These are phyloP conservation scores for Phylloporus rhodoxanthus DNA, from an alignment of 768 basidiomycete genomes.

Conservation along the genomic window DNA sequence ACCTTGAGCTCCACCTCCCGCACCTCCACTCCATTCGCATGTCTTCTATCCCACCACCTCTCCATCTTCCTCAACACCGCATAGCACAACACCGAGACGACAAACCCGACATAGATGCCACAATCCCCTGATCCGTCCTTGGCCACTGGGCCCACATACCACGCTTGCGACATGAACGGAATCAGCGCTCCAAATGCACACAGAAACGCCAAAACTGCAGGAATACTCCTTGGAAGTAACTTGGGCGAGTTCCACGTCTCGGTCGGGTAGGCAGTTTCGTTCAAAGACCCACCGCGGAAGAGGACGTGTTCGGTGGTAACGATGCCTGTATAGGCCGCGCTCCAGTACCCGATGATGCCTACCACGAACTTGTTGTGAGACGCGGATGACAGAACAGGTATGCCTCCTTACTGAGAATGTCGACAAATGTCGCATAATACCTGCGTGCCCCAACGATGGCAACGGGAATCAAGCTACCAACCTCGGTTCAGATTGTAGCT, in stretches of 20 bases:
- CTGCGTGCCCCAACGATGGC: slow-evolving; percentile 41
- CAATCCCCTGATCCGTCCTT: slow-evolving; percentile 42
- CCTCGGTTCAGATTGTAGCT: neutral
- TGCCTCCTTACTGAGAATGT: slow-evolving; percentile 32
- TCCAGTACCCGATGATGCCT: slow-evolving; percentile 46
- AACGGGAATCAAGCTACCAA: slow-evolving; percentile 39
- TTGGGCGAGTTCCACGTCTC: slow-evolving; percentile 32
- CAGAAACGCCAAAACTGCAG: slow-evolving; percentile 38
- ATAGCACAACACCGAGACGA: slow-evolving; percentile 31
- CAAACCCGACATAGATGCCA: slow-evolving; percentile 39
- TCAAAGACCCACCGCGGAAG: slow-evolving; percentile 35
- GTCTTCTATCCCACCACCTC: slow-evolving; percentile 9
- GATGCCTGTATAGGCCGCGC: slow-evolving; percentile 33
- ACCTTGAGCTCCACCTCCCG: neutral
- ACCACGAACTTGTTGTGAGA: slow-evolving; percentile 1
- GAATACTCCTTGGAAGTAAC: slow-evolving; percentile 37
- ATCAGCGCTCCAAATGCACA: slow-evolving; percentile 38
- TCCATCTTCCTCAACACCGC: slow-evolving; percentile 26
- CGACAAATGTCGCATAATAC: slow-evolving; percentile 42
- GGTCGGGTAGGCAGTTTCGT: slow-evolving; percentile 32
- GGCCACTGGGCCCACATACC: slow-evolving; percentile 49
- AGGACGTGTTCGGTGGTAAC: slow-evolving; percentile 41
- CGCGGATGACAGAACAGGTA: neutral
- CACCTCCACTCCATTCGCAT: neutral
- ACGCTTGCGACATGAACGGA: slow-evolving; percentile 48